Evolutionary conservation across 495 filamentous ascomycete genomes (phyloP).

Genomic region (Aspergillus funiculosus): DNA sequence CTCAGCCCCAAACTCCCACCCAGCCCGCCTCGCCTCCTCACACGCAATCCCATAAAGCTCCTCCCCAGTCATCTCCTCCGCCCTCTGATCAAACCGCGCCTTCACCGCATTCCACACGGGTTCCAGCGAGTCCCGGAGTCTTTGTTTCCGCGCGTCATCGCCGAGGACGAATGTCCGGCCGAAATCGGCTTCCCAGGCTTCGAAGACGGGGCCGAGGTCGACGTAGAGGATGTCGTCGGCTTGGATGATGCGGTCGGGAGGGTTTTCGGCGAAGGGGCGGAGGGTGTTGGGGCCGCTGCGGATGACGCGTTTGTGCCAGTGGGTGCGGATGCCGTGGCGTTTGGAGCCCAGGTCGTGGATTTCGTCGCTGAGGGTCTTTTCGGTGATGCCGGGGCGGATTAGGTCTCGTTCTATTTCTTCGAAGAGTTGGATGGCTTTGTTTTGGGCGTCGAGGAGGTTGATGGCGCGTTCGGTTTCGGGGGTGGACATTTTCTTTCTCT

Average conservation of each 20-base stretch:
- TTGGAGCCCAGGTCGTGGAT: constrained; percentile 42
- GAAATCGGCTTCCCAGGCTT: constrained; percentile 48
- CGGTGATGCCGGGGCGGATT: constrained; percentile 40
- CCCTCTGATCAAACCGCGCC: constrained; percentile 25
- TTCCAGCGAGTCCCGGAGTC: constrained; percentile 39
- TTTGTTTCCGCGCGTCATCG: constrained; percentile 38
- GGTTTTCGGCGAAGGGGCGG: constrained; percentile 41
- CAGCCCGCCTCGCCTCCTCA: constrained; percentile 21
- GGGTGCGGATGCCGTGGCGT: constrained; percentile 39
- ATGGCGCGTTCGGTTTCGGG: constrained; percentile 31
- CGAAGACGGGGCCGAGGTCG: constrained; percentile 47
- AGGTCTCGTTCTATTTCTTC: constrained; percentile 43
- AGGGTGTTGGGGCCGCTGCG: constrained; percentile 47
- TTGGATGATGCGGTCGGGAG: constrained; percentile 43
- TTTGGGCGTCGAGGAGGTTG: constrained; percentile 37
- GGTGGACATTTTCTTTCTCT: no score
- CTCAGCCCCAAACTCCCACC: constrained; percentile 38
- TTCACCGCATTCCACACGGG: constrained; percentile 40
- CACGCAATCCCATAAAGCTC: constrained; percentile 37
- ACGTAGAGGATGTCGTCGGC: constrained; percentile 46
- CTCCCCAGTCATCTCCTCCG: constrained; percentile 37
- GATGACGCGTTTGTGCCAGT: constrained; percentile 50
- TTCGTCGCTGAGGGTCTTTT: constrained; percentile 43
- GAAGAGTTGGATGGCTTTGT: constrained; percentile 42
- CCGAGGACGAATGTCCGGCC: constrained; percentile 46